Evolutionary conservation across 2,329 filamentous ascomycete genomes (phyloP).

Genomic region (Ophiocordyceps polyrhachis-furcata): DNA sequence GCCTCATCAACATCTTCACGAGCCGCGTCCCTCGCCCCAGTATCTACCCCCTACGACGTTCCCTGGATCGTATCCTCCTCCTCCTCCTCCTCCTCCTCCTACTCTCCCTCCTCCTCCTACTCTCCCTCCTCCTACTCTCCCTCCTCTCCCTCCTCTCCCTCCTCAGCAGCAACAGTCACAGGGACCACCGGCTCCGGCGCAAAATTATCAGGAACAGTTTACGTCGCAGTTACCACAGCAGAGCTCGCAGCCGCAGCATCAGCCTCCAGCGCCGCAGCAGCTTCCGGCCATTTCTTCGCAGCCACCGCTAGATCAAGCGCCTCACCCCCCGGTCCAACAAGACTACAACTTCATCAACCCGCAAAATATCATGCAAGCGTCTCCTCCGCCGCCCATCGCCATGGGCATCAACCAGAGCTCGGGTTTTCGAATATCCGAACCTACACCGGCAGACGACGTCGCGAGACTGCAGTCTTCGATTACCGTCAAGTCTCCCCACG

Average conservation of each 20-base stretch:
- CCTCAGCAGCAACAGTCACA: constrained; percentile 5
- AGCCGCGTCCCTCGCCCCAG: constrained; percentile 6
- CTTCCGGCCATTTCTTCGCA: constrained; percentile 1
- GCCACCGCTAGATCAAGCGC: constrained; percentile 1
- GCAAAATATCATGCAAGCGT: constrained; percentile 18
- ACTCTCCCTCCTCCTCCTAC: too few relatives aligned
- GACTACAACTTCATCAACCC: constrained; percentile 17
- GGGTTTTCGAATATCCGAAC: constrained; percentile 2
- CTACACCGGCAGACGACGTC: constrained; percentile 2
- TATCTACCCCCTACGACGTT: constrained; percentile 1
- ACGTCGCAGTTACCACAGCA: constrained; percentile 2
- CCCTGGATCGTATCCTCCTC: constrained; percentile 11
- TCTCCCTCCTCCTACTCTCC: too few relatives aligned
- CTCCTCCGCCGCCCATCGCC: constrained; percentile 9
- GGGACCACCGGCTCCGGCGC: not conserved
- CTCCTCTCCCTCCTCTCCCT: constrained; percentile 13
- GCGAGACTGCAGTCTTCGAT: constrained; percentile 1
- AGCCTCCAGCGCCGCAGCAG: constrained; percentile 3
- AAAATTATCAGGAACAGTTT: constrained; percentile 12
- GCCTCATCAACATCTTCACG: constrained; percentile 6
- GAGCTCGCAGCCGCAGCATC: constrained; percentile 13
- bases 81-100: constrained; percentile 13
- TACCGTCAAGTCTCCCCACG: constrained; percentile 2
- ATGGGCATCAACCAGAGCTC: constrained; percentile 8
- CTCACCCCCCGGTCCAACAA: constrained; percentile 2